A percentile compares a stretch with the other conserved stretches of the same genome.
Conservation (phyloP, 768 basidiomycete species). For the Artomyces pyxidatus region DNA sequence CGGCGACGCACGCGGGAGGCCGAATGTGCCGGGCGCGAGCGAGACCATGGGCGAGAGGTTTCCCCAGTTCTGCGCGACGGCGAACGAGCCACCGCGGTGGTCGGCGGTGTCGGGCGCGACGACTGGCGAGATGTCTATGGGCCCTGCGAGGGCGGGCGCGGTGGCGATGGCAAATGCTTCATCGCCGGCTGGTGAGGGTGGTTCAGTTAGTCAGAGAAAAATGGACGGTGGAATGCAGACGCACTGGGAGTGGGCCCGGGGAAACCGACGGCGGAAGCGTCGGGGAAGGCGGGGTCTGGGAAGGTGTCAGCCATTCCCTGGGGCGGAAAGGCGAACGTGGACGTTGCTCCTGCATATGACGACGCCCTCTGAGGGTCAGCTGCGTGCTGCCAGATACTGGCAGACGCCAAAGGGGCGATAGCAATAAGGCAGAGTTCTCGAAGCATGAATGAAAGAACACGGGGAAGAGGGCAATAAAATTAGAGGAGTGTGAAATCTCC, state of each 20-base stretch:
- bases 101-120: slow-evolving; percentile 30
- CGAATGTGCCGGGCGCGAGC: slow-evolving; percentile 34
- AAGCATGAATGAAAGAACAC: too few species aligned
- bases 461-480: too few species aligned
- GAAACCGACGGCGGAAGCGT: slow-evolving; percentile 35
- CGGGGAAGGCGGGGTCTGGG: slow-evolving; percentile 31
- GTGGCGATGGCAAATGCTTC: slow-evolving; percentile 20
- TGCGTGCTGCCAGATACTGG: not conserved
- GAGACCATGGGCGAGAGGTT: slow-evolving; percentile 46
- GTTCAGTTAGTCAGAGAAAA: not conserved
- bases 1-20: slow-evolving; percentile 39
- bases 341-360: slow-evolving; percentile 34
- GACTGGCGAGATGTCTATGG: slow-evolving; percentile 34
- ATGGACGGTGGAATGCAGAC: slow-evolving; percentile 5
- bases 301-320: slow-evolving; percentile 26
- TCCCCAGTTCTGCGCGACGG: slow-evolving; percentile 38
- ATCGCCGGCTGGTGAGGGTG: slow-evolving; percentile 19
- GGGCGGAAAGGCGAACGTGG: slow-evolving; percentile 35
- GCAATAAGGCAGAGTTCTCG: slow-evolving; percentile 1
- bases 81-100: slow-evolving; percentile 28
- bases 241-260: slow-evolving; percentile 41
- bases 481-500: too few species aligned
- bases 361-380: slow-evolving; percentile 20
- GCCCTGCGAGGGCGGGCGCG: slow-evolving; percentile 31
- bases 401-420: slow-evolving; percentile 1